These are phyloP conservation scores for Collybiopsis confluens DNA, from an alignment of 768 basidiomycete genomes.

Conservation along the genomic window DNA sequence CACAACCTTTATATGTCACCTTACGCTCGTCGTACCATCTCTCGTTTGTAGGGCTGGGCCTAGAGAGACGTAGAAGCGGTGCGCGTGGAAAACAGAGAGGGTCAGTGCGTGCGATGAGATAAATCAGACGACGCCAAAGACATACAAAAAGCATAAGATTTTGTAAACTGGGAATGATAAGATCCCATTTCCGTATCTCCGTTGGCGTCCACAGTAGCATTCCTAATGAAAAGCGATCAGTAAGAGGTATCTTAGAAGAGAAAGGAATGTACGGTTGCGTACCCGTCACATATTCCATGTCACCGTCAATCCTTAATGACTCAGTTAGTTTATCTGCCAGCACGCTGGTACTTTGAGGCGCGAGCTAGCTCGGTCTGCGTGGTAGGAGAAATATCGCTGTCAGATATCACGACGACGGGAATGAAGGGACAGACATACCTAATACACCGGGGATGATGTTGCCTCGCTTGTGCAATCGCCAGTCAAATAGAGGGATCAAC, in stretches of 20 bases:
- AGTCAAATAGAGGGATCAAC: slow-evolving; percentile 66
- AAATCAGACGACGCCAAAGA: slow-evolving; percentile 12
- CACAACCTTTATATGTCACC: slow-evolving; percentile 68
- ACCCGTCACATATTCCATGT: slow-evolving; percentile 69
- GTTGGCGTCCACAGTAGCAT: slow-evolving; percentile 43
- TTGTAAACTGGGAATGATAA: slow-evolving; percentile 70
- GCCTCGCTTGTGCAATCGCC: slow-evolving; percentile 43
- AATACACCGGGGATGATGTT: slow-evolving; percentile 74
- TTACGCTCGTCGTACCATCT: slow-evolving; percentile 62
- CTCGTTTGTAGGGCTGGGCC: slow-evolving; percentile 48
- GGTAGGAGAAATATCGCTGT: not conserved
- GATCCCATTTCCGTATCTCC: slow-evolving; percentile 60
- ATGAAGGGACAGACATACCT: slow-evolving; percentile 39
- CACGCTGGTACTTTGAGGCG: slow-evolving; percentile 40
- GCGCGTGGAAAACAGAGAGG: not conserved
- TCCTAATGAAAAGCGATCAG: slow-evolving; percentile 7
- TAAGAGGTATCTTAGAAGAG: not conserved
- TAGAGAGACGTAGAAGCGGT: slow-evolving; percentile 72
- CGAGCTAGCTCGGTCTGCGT: slow-evolving; percentile 66
- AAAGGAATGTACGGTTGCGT: slow-evolving; percentile 20
- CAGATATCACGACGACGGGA: not conserved
- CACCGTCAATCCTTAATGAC: slow-evolving; percentile 64
- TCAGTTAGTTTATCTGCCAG: slow-evolving; percentile 72
- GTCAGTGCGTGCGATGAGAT: not conserved
- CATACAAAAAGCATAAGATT: slow-evolving; percentile 77